Percentiles rank a stretch among this genome's conserved stretches.
Evolutionary conservation across 179 eudicot species (phyloP).

Genomic region (Beta lomatogona): DNA sequence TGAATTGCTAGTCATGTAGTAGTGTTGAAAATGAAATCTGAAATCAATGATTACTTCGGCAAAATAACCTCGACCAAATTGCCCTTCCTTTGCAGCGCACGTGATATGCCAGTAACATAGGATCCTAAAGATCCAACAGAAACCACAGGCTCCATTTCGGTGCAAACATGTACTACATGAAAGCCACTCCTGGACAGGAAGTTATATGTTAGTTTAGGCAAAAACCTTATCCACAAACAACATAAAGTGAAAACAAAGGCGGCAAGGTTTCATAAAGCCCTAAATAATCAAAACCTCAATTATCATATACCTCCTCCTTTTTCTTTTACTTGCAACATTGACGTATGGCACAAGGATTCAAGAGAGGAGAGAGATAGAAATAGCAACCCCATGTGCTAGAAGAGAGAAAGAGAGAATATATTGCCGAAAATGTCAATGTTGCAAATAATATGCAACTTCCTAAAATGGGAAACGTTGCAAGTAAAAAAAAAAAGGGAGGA

Average conservation of each 20-base stretch:
- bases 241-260: neutral
- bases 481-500: too few relatives aligned
- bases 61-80: constrained; percentile 71
- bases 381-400: too few relatives aligned
- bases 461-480: too few relatives aligned
- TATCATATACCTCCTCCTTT: neutral
- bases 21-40: neutral
- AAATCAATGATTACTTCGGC: constrained; percentile 58
- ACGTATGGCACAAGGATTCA: too few relatives aligned
- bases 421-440: too few relatives aligned
- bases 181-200: constrained; percentile 47
- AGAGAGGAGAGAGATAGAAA: too few relatives aligned
- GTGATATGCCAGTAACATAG: constrained; percentile 63
- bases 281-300: neutral
- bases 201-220: constrained; percentile 6
- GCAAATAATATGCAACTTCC: too few relatives aligned
- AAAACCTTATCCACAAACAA: neutral
- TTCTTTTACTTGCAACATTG: too few relatives aligned
- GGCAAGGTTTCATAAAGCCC: neutral
- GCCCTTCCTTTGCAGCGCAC: constrained; percentile 62
- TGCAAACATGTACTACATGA: constrained; percentile 64
- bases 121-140: constrained; percentile 69
- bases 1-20: neutral
- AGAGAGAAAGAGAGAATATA: too few relatives aligned
- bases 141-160: constrained; percentile 70